Conservation (phyloP, 805 yeast species). For the Lachancea sp. region DNA sequence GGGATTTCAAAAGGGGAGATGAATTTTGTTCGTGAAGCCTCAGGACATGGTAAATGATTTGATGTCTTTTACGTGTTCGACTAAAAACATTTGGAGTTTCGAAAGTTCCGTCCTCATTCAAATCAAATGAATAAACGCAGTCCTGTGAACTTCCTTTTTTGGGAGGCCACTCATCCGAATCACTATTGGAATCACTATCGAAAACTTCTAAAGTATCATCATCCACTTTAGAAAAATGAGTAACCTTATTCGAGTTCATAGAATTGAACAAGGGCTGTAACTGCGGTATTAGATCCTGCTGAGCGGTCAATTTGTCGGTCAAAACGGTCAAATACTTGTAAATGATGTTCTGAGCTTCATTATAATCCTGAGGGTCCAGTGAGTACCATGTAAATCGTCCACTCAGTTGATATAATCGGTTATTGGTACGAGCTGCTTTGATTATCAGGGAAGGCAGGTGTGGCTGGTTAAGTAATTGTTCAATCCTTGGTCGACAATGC, state of each 20-base stretch:
- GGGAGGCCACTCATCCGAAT: slow-evolving; percentile 7
- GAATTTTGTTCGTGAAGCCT: slow-evolving; percentile 12
- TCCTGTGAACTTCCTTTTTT: slow-evolving; percentile 9
- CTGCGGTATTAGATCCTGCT: slow-evolving; percentile 11
- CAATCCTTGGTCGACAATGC: slow-evolving; percentile 13
- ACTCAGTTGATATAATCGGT: slow-evolving; percentile 9
- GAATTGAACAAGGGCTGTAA: slow-evolving; percentile 7
- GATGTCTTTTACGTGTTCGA: slow-evolving; percentile 23
- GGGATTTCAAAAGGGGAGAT: slow-evolving; percentile 19
- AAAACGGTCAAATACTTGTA: slow-evolving; percentile 9
- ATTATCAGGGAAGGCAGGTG: slow-evolving; percentile 1
- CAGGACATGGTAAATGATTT: slow-evolving; percentile 18
- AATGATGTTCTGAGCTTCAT: slow-evolving; percentile 5
- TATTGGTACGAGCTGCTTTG: not conserved
- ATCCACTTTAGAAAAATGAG: not conserved
- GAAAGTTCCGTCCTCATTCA: slow-evolving; percentile 17
- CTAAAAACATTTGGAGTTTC: slow-evolving; percentile 20
- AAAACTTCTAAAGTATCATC: not conserved
- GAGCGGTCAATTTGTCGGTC: slow-evolving; percentile 11
- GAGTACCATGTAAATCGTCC: slow-evolving; percentile 11
- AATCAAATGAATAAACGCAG: slow-evolving; percentile 19
- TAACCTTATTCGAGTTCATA: not conserved
- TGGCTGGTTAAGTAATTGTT: slow-evolving; percentile 5
- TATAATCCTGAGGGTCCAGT: not conserved
- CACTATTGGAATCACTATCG: slow-evolving; percentile 5